Evolutionary conservation across 2,329 filamentous ascomycete species (phyloP).

Genomic region (Fusarium armeniacum): DNA sequence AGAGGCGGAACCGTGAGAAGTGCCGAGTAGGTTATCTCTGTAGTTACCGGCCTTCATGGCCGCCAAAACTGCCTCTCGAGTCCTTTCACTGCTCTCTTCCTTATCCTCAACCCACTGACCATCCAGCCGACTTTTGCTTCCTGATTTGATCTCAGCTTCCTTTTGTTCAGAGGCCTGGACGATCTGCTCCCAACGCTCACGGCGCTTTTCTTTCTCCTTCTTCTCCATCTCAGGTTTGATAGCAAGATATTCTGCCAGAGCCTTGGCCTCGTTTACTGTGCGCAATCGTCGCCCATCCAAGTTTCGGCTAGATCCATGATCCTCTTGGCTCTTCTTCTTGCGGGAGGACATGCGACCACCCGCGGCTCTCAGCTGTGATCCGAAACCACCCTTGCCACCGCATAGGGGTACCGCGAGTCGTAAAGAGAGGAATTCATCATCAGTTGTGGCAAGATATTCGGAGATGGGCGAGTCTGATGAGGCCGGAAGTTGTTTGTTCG

Average conservation of each 20-base stretch:
- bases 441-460: conserved; percentile 67
- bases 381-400: conserved; percentile 98
- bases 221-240: conserved; percentile 98
- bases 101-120: conserved; percentile 96
- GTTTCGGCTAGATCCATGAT: conserved; percentile 92
- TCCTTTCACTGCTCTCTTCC: conserved; percentile 88
- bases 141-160: conserved; percentile 85
- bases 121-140: conserved; percentile 79
- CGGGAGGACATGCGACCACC: conserved; percentile 98
- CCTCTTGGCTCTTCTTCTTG: conserved; percentile 87
- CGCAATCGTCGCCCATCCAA: conserved; percentile 90
- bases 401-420: conserved; percentile 83
- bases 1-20: conserved; percentile 64
- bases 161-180: conserved; percentile 86
- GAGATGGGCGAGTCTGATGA: conserved; percentile 69
- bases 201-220: conserved; percentile 88
- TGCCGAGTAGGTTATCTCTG: conserved; percentile 71
- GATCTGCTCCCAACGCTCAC: conserved; percentile 88
- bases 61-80: conserved; percentile 79
- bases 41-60: conserved; percentile 76
- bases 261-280: conserved; percentile 95
- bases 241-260: conserved; percentile 92
- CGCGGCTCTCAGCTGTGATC: conserved; percentile 94
- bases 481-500: conserved; percentile 76
- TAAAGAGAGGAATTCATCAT: conserved; percentile 82